Conservation (phyloP, 2,329 filamentous ascomycete genomes). For the Phoma sp. region DNA sequence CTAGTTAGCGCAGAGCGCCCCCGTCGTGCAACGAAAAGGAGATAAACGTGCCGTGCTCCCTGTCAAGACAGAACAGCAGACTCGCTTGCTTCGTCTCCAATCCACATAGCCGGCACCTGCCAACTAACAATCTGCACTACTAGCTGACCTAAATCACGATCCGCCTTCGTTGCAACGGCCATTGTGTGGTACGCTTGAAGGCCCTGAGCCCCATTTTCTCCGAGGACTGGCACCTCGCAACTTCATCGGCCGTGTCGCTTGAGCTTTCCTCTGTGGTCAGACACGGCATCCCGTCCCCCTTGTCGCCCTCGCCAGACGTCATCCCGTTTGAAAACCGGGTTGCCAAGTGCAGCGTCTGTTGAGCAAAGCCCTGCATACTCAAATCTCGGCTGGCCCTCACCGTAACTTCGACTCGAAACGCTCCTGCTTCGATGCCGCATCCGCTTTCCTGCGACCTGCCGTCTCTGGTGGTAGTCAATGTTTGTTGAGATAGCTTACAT, state of each 20-base stretch:
- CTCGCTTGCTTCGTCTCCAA: conserved; percentile 22
- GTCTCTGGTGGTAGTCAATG: not conserved
- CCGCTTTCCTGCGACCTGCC: not conserved
- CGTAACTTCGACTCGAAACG: conserved; percentile 10
- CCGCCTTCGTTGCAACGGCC: not conserved
- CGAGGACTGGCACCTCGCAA: not conserved
- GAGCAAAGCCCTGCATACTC: conserved; percentile 17
- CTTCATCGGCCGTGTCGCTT: not conserved
- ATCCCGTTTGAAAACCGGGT: conserved; percentile 15
- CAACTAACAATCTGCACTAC: not conserved
- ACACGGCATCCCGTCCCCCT: conserved; percentile 19
- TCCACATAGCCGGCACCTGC: conserved; percentile 9
- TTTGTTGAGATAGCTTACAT: not conserved
- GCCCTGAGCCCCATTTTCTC: not conserved
- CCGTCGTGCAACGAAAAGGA: conserved; percentile 19
- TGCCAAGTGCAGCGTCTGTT: conserved; percentile 17
- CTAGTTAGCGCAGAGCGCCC: conserved; percentile 8
- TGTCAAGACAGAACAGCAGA: conserved; percentile 8
- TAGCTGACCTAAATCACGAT: not conserved
- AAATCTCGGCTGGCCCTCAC: conserved; percentile 9
- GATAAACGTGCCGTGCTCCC: conserved; percentile 17
- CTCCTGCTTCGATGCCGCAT: conserved; percentile 9
- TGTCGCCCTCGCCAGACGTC: conserved; percentile 16
- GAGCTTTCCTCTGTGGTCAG: conserved; percentile 4
- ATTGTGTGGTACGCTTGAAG: conserved; percentile 8